phyloP scores from a whole-genome alignment of 2,329 filamentous ascomycete species.

The Trichoderma sp. region DNA sequence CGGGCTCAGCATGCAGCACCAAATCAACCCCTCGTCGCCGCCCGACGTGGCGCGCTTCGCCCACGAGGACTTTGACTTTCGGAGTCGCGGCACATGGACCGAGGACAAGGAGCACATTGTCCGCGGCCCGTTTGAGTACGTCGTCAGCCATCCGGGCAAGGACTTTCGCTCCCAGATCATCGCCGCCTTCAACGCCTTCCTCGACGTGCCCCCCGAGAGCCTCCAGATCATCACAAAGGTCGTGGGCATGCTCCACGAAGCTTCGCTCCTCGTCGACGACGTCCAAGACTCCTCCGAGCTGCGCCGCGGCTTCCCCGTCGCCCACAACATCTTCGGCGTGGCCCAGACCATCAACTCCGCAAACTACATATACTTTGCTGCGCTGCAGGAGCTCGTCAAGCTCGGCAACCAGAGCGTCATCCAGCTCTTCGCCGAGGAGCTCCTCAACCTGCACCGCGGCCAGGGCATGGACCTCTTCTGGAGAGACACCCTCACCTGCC shows the following conservation, averaged over 20 bases:
- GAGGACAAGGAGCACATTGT: slow-evolving; percentile 74
- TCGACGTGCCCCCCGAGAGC: slow-evolving; percentile 67
- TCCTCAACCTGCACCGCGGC: slow-evolving; percentile 79
- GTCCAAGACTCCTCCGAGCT: slow-evolving; percentile 79
- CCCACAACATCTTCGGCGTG: slow-evolving; percentile 79
- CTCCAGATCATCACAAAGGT: slow-evolving; percentile 74
- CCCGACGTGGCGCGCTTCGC: slow-evolving; percentile 53
- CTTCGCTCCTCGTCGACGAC: slow-evolving; percentile 80
- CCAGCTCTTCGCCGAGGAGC: slow-evolving; percentile 73
- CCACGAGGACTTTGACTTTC: slow-evolving; percentile 54
- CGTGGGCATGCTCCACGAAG: slow-evolving; percentile 81
- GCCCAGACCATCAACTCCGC: slow-evolving; percentile 88
- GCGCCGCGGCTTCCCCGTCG: slow-evolving; percentile 75
- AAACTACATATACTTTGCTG: slow-evolving; percentile 85
- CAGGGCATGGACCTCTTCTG: slow-evolving; percentile 92
- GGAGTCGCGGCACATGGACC: slow-evolving; percentile 58
- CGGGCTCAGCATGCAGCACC: slow-evolving; percentile 31
- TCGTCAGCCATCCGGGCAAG: slow-evolving; percentile 75
- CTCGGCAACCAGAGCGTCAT: slow-evolving; percentile 66
- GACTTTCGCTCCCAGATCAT: slow-evolving; percentile 80
- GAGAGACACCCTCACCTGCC: slow-evolving; percentile 80
- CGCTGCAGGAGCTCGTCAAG: slow-evolving; percentile 69
- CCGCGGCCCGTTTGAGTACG: slow-evolving; percentile 75
- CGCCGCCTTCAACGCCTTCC: slow-evolving; percentile 75
- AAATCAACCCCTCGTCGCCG: slow-evolving; percentile 34